Evolutionary conservation across 345 rosid species (phyloP).

Genomic region (rapeseed (Brassica napus)): Da-Ae NC_063439.1:28737501-28738000

Average conservation of each 20-base stretch:
- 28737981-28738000: neutral
- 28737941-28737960: neutral
- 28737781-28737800: neutral
- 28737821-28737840: neutral
- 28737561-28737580: conserved; percentile 82
- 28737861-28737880: neutral
- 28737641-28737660: conserved; percentile 54
- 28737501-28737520: neutral
- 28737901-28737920: neutral
- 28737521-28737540: conserved; percentile 82
- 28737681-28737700: conserved; percentile 94
- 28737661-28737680: conserved; percentile 80
- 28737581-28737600: conserved; percentile 66
- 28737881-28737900: neutral
- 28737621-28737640: conserved; percentile 53
- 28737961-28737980: neutral
- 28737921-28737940: neutral
- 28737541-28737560: conserved; percentile 76
- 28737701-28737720: conserved; percentile 56
- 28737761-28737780: neutral
- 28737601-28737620: conserved; percentile 61
- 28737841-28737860: too few relatives aligned
- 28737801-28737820: neutral
- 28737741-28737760: conserved; percentile 25
- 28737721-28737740: conserved; percentile 9